Percentiles rank a stretch among this genome's conserved stretches.
Evolutionary conservation across 495 filamentous ascomycete species (phyloP).

Genomic region (Cercophora newfieldiana): DNA sequence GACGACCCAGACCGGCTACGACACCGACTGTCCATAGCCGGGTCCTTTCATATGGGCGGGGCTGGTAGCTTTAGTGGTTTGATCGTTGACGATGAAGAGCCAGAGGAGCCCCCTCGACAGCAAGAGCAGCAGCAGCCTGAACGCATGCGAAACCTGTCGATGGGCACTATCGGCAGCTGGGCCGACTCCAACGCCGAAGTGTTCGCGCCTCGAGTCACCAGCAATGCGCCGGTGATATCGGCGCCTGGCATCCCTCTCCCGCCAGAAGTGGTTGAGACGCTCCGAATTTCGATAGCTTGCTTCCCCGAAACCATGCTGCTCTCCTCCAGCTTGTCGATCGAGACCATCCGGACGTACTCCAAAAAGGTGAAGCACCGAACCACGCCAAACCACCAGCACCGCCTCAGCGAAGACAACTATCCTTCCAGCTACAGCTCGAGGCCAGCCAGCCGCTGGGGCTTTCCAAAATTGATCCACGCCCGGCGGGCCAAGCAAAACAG

Average conservation of each 20-base stretch:
- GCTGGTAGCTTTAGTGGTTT: neutral
- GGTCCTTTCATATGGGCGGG: neutral
- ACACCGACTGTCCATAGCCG: slow-evolving; percentile 3
- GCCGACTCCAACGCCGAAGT: neutral
- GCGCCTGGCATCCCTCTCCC: slow-evolving; percentile 39
- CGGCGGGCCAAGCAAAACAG: slow-evolving; percentile 19
- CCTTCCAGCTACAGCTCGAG: slow-evolving; percentile 14
- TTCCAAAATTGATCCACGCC: slow-evolving; percentile 21
- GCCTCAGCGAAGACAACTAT: slow-evolving; percentile 13
- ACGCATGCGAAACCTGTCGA: slow-evolving; percentile 13
- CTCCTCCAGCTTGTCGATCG: slow-evolving; percentile 45
- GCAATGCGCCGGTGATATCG: neutral
- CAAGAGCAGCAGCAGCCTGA: neutral
- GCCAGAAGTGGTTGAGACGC: slow-evolving; percentile 42
- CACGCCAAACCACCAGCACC: neutral
- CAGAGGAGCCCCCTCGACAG: neutral
- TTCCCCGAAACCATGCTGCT: slow-evolving; percentile 51
- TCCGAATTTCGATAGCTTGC: slow-evolving; percentile 41
- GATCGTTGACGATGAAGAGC: neutral
- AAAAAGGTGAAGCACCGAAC: slow-evolving; percentile 38
- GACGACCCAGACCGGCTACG: neutral
- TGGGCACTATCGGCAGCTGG: slow-evolving; percentile 13
- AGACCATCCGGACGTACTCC: slow-evolving; percentile 49
- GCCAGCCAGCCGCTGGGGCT: slow-evolving; percentile 26
- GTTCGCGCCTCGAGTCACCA: neutral